A percentile compares a stretch with the other conserved stretches of the same genome.
phyloP scores from a whole-genome alignment of 2,329 filamentous ascomycete genomes.

The Exserohilum rostratum region DNA sequence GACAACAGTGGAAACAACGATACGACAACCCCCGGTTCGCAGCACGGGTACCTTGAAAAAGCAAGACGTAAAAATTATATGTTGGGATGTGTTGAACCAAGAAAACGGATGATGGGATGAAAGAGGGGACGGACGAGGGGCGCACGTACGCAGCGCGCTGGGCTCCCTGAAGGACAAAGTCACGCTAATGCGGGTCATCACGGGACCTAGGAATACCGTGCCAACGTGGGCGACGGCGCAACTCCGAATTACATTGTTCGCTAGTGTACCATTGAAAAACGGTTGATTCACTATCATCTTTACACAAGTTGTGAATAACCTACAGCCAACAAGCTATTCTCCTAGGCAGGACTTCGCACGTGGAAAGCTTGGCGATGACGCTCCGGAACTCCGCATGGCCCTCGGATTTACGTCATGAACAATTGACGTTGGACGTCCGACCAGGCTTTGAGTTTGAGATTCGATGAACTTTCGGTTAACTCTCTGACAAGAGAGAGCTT shows the following conservation, averaged over 20 bases:
- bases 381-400: background rate
- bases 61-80: background rate
- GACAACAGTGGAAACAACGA: background rate
- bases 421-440: background rate
- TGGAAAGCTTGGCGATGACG: background rate
- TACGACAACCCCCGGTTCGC: background rate
- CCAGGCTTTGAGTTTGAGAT: no score
- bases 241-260: background rate
- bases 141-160: slow-evolving; percentile 13
- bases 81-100: no score
- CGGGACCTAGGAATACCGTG: slow-evolving; percentile 15
- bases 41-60: background rate
- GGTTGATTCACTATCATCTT: no score
- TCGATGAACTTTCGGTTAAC: no score
- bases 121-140: slow-evolving; percentile 4
- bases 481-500: no score
- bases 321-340: no score
- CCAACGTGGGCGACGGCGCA: background rate
- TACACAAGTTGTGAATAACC: background rate
- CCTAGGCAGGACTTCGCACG: no score
- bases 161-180: background rate
- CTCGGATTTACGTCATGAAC: slow-evolving; percentile 7
- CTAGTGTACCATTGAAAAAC: no score
- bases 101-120: no score
- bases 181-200: slow-evolving; percentile 40